Evolutionary conservation across 345 rosid genomes (phyloP).

Genomic region (Raphanus raphanistrum): DNA sequence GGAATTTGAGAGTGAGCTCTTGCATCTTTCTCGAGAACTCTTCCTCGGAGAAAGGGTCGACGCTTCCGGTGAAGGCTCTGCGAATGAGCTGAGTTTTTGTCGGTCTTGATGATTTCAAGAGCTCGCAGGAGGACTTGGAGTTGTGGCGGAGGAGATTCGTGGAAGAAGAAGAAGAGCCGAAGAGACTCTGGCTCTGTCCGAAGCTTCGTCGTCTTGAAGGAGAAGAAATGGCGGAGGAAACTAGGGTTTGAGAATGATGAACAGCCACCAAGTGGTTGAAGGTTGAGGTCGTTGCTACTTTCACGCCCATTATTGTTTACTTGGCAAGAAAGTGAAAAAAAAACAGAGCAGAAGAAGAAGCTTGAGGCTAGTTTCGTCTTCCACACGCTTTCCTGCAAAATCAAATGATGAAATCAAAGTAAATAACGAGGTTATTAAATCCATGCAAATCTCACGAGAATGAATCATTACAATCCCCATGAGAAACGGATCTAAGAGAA

Average conservation of each 20-base stretch:
- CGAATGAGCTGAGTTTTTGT: conserved; percentile 36
- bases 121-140: conserved; percentile 40
- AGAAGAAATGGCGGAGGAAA: conserved; percentile 58
- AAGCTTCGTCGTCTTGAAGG: conserved; percentile 52
- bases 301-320: conserved; percentile 53
- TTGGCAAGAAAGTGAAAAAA: not conserved
- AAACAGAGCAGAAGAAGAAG: conserved; percentile 1
- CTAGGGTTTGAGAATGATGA: conserved; percentile 52
- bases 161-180: not conserved
- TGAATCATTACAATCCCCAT: conserved; percentile 36
- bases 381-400: conserved; percentile 41
- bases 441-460: conserved; percentile 20
- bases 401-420: not conserved
- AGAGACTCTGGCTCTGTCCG: conserved; percentile 27
- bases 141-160: no score
- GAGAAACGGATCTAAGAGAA: conserved; percentile 41
- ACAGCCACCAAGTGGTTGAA: conserved; percentile 64
- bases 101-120: conserved; percentile 36
- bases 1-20: conserved; percentile 55
- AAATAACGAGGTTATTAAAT: not conserved
- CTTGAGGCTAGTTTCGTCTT: conserved; percentile 3
- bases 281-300: conserved; percentile 49
- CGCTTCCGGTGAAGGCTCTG: conserved; percentile 56
- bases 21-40: conserved; percentile 65
- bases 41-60: conserved; percentile 62